These are phyloP conservation scores for Panicum hallii DNA, from an alignment of 202 grass and related monocot species.

Conservation along the genomic window DNA sequence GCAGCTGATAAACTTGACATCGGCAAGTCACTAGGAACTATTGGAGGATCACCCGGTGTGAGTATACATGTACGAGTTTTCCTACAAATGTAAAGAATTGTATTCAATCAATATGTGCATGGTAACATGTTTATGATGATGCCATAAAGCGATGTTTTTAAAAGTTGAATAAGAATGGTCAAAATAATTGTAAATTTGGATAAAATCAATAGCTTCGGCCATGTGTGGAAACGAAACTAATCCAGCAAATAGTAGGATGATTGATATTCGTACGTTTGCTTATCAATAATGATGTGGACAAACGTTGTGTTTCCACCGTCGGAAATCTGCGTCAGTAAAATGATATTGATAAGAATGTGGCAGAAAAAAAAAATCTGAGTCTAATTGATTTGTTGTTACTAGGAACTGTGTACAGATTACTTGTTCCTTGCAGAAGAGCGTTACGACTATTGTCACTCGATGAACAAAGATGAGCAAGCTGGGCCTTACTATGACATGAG, in stretches of 20 bases:
- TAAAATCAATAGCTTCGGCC: background rate
- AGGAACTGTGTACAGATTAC: background rate
- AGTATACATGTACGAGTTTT: slow-evolving; percentile 67
- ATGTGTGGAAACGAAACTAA: background rate
- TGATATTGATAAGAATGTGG: background rate
- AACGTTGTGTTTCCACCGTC: slow-evolving; percentile 55
- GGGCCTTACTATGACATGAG: slow-evolving; percentile 60
- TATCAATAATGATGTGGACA: slow-evolving; percentile 64
- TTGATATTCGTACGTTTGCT: slow-evolving; percentile 44
- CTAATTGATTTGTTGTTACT: background rate
- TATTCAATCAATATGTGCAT: slow-evolving; percentile 13
- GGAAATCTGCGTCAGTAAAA: slow-evolving; percentile 34
- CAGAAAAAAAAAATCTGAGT: background rate
- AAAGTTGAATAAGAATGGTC: background rate
- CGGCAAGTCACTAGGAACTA: slow-evolving; percentile 52
- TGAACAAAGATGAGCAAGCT: background rate
- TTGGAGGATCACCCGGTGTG: slow-evolving; percentile 47
- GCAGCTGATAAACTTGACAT: slow-evolving; percentile 45
- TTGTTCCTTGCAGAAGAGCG: background rate
- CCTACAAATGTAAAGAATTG: slow-evolving; percentile 19
- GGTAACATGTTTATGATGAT: background rate
- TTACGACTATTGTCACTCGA: background rate
- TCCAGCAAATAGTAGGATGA: background rate
- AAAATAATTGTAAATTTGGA: background rate
- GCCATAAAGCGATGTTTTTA: background rate